Percentiles rank a stretch among this genome's conserved stretches.
Conservation (phyloP, 768 basidiomycete genomes). For the Naematelia aurantialba region DNA sequence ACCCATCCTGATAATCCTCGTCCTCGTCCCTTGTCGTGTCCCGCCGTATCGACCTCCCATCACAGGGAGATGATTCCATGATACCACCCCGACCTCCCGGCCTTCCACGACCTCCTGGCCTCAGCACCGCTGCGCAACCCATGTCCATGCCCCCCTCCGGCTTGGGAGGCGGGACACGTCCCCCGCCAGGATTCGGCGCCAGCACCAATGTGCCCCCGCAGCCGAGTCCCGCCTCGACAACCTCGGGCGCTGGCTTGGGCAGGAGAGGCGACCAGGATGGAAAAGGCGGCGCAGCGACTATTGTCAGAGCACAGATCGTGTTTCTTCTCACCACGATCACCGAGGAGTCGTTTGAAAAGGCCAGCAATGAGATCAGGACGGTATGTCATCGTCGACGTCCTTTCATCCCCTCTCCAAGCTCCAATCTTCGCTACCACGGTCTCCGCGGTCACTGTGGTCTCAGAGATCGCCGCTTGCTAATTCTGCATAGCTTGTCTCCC, state of each 20-base stretch:
- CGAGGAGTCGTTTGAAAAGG: constrained; percentile 93
- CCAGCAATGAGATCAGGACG: constrained; percentile 89
- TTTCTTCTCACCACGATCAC: constrained; percentile 93
- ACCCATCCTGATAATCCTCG: no score
- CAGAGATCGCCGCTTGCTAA: constrained; percentile 2
- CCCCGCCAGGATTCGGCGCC: constrained; percentile 38
- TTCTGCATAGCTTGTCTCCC: constrained; percentile 75
- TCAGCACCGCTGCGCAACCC: constrained; percentile 8
- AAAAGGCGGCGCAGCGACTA: constrained; percentile 30
- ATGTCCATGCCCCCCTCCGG: constrained; percentile 47
- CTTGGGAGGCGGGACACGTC: constrained; percentile 43
- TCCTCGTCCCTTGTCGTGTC: constrained; percentile 13
- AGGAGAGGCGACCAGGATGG: constrained; percentile 18
- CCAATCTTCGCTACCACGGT: not conserved
- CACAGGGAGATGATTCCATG: constrained; percentile 23
- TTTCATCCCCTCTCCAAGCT: not conserved
- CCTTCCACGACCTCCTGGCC: not conserved
- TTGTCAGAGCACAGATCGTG: constrained; percentile 74
- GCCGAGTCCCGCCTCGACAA: not conserved
- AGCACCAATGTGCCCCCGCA: constrained; percentile 10
- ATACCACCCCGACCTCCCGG: not conserved
- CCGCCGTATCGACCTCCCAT: constrained; percentile 9
- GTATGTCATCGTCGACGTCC: constrained; percentile 56
- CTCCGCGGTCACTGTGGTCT: not conserved
- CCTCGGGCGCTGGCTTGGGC: constrained; percentile 5